Conservation (phyloP, 1,284 basidiomycete genomes). For the Heterobasidion occidentale region DNA sequence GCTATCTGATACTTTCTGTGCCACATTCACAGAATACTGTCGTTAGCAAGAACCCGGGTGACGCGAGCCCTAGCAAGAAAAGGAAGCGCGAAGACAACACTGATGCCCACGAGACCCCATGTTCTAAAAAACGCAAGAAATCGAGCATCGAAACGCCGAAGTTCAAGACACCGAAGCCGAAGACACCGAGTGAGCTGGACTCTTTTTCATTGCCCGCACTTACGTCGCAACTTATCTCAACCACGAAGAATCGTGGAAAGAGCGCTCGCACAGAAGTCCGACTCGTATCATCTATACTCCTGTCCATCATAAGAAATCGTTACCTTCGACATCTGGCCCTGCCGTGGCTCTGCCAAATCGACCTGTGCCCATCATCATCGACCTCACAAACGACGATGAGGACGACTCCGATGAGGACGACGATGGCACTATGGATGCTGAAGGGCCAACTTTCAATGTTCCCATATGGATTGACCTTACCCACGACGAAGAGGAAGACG, state of each 20-base stretch:
- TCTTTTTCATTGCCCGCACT: not conserved
- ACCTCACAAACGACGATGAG: constrained; percentile 13
- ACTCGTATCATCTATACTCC: not conserved
- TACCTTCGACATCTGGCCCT: not conserved
- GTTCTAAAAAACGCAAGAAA: not conserved
- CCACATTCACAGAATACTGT: not conserved
- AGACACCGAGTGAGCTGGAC: no score
- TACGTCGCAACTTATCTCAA: not conserved
- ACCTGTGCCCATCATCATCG: constrained; percentile 12
- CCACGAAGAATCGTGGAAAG: not conserved
- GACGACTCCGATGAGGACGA: not conserved
- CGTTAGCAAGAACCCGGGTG: not conserved
- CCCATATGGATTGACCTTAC: constrained; percentile 4
- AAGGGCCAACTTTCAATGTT: not conserved
- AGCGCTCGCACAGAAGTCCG: not conserved
- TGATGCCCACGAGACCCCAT: not conserved
- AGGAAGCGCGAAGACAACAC: not conserved
- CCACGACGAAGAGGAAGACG: constrained; percentile 9
- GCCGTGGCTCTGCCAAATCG: not conserved
- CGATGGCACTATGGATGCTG: not conserved
- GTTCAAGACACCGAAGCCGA: no score
- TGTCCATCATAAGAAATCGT: not conserved
- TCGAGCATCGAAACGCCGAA: no score
- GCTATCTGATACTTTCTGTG: not conserved
- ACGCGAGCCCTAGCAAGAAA: not conserved